Evolutionary conservation across 495 filamentous ascomycete species (phyloP).

Genomic region (Chaetomium tenue): DNA sequence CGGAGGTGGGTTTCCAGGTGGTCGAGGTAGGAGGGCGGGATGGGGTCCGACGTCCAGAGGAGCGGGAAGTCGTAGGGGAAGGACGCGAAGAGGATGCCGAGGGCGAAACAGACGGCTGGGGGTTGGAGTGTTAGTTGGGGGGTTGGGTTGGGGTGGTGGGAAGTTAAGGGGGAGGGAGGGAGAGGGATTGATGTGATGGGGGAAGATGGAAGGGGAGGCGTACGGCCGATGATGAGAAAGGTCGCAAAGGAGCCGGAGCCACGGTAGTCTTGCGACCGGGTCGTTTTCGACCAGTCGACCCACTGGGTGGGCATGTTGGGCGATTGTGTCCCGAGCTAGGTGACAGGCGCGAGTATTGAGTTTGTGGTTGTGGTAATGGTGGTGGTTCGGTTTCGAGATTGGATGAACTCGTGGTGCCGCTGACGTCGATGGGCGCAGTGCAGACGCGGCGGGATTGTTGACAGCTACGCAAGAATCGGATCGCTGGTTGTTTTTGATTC

Average conservation of each 20-base stretch:
- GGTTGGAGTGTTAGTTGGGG: slow-evolving; percentile 14
- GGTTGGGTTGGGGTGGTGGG: neutral
- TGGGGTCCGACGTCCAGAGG: slow-evolving; percentile 75
- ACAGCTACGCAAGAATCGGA: neutral
- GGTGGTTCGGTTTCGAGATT: neutral
- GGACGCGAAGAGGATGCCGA: slow-evolving; percentile 94
- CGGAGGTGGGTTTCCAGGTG: slow-evolving; percentile 82
- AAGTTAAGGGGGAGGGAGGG: slow-evolving; percentile 10
- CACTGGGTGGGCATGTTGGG: slow-evolving; percentile 35
- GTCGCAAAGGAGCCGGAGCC: slow-evolving; percentile 72
- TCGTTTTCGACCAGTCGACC: slow-evolving; percentile 53
- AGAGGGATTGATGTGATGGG: neutral
- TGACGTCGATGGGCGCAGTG: slow-evolving; percentile 1
- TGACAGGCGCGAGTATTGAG: slow-evolving; percentile 3
- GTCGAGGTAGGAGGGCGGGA: slow-evolving; percentile 65
- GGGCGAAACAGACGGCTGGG: slow-evolving; percentile 88
- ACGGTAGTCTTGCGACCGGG: slow-evolving; percentile 49
- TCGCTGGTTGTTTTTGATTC: neutral
- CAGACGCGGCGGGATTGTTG: neutral
- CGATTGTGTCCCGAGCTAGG: neutral
- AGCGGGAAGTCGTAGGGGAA: slow-evolving; percentile 98
- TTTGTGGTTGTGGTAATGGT: neutral
- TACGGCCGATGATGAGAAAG: slow-evolving; percentile 93
- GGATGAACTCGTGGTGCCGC: neutral
- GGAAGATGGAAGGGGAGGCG: slow-evolving; percentile 29